Conservation (phyloP, 2,329 filamentous ascomycete species). For the Colletotrichum destructivum region DNA sequence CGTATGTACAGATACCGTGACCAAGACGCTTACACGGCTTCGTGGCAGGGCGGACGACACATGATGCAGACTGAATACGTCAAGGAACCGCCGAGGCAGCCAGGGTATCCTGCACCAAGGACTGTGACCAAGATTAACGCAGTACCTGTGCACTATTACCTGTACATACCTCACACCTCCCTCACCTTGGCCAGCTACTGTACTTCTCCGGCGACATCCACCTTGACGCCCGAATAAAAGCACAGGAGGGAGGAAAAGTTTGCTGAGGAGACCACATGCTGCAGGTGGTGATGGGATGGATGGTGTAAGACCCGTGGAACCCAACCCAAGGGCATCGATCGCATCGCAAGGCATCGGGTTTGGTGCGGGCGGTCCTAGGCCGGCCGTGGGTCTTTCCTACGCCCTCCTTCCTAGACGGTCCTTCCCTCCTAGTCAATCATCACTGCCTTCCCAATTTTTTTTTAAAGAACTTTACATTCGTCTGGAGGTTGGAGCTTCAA, state of each 20-base stretch:
- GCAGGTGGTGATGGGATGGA: background rate
- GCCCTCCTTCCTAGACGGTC: background rate
- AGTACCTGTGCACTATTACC: no score
- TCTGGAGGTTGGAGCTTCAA: background rate
- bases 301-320: no score
- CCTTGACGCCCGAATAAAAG: background rate
- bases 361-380: background rate
- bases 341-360: slow-evolving; percentile 13
- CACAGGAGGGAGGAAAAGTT: slow-evolving; percentile 13
- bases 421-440: no score
- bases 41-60: slow-evolving; percentile 1
- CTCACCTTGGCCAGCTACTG: background rate
- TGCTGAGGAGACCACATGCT: slow-evolving; percentile 10
- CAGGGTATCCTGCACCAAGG: slow-evolving; percentile 18
- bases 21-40: slow-evolving; percentile 30
- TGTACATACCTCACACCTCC: slow-evolving; percentile 1
- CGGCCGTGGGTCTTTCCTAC: background rate
- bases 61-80: slow-evolving; percentile 27
- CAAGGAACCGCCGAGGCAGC: background rate
- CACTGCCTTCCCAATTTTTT: background rate
- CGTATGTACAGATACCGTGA: slow-evolving; percentile 7
- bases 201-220: background rate
- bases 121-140: background rate
- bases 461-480: no score
- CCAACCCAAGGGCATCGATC: slow-evolving; percentile 18